These are phyloP conservation scores for Talaromyces borbonicus DNA, from an alignment of 495 filamentous ascomycete genomes.

Conservation along the genomic window DNA sequence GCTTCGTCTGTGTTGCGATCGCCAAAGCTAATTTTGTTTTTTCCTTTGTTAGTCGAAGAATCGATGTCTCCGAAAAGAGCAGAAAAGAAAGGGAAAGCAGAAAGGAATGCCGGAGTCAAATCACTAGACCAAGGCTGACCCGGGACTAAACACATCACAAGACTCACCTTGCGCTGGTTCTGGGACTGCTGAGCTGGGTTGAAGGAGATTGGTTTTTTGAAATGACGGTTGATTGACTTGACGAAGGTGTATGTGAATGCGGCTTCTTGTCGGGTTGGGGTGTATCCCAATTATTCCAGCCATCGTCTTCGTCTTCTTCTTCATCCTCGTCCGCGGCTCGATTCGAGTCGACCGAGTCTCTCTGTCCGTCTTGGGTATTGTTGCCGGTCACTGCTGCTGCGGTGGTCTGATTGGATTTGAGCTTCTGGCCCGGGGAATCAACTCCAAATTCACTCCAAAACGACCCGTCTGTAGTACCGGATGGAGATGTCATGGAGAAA, in stretches of 20 bases:
- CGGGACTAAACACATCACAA: conserved; percentile 9
- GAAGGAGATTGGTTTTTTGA: conserved; percentile 36
- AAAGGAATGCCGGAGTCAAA: too few species aligned
- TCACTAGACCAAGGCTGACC: too few species aligned
- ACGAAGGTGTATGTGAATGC: conserved; percentile 40
- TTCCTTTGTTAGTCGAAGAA: conserved; percentile 5
- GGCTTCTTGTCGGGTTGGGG: conserved; percentile 33
- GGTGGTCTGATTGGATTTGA: conserved; percentile 21
- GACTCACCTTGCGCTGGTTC: conserved; percentile 45
- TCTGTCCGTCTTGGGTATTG: conserved; percentile 24
- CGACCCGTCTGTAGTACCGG: conserved; percentile 34
- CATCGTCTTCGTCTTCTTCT: conserved; percentile 53
- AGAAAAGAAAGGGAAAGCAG: background rate
- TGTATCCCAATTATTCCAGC: conserved; percentile 65
- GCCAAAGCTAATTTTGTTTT: conserved; percentile 24
- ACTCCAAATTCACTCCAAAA: conserved; percentile 47
- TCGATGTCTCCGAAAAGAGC: background rate
- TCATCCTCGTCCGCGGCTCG: conserved; percentile 31
- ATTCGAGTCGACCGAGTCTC: conserved; percentile 24
- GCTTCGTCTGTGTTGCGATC: conserved; percentile 22
- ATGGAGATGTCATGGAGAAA: conserved; percentile 19
- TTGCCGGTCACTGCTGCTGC: conserved; percentile 15
- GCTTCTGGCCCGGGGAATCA: conserved; percentile 41
- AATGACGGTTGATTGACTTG: conserved; percentile 35
- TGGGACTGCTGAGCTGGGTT: conserved; percentile 38